Conservation (phyloP, 2,329 filamentous ascomycete species). For the Coniochaeta sp. region DNA sequence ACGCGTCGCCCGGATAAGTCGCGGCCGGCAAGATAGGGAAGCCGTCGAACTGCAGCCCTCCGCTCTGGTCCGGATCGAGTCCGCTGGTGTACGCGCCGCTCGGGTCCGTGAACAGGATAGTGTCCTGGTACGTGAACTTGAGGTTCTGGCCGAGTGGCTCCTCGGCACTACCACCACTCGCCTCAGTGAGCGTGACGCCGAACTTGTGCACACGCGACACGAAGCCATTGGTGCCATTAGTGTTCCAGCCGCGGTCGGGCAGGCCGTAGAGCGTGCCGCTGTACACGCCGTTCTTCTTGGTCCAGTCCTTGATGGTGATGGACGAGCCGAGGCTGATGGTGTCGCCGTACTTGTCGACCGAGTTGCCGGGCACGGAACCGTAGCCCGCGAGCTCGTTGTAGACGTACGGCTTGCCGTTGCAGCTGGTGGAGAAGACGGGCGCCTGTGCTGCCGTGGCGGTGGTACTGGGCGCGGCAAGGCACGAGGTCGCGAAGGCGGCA, state of each 20-base stretch:
- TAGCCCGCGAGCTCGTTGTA: conserved; percentile 63
- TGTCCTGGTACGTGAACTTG: conserved; percentile 54
- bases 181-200: conserved; percentile 48
- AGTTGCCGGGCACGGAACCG: conserved; percentile 50
- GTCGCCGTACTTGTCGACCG: conserved; percentile 61
- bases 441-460: neutral
- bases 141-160: conserved; percentile 55
- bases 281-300: conserved; percentile 45
- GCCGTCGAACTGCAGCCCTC: conserved; percentile 44
- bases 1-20: conserved; percentile 61
- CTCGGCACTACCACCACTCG: conserved; percentile 37
- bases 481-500: neutral
- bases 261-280: conserved; percentile 55
- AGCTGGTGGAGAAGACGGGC: conserved; percentile 24
- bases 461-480: neutral
- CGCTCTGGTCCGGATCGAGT: conserved; percentile 51
- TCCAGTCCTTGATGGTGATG: conserved; percentile 57
- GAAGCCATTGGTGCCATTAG: conserved; percentile 62
- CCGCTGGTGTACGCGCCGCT: conserved; percentile 56
- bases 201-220: conserved; percentile 65
- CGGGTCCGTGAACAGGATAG: conserved; percentile 57
- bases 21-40: conserved; percentile 57
- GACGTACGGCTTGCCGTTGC: conserved; percentile 55
- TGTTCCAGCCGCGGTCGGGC: conserved; percentile 69
- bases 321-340: conserved; percentile 62